Evolutionary conservation across 2,329 filamentous ascomycete genomes (phyloP).

Genomic region (Fusarium tanahbumbuense): DNA sequence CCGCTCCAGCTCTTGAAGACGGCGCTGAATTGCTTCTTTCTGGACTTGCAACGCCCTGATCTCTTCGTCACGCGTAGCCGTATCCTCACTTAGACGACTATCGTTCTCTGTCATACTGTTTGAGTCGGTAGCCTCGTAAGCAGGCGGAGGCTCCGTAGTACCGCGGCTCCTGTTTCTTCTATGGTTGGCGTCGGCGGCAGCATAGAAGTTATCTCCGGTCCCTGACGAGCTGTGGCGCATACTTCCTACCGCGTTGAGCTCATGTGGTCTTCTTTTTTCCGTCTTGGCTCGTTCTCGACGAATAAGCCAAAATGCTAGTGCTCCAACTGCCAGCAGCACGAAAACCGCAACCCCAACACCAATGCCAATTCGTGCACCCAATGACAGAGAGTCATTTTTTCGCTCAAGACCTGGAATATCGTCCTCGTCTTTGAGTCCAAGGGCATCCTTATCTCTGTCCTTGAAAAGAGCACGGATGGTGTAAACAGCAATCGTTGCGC

Average conservation of each 20-base stretch:
- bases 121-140: slow-evolving; percentile 48
- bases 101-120: slow-evolving; percentile 41
- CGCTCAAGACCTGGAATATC: slow-evolving; percentile 43
- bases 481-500: slow-evolving; percentile 53
- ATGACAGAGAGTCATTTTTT: slow-evolving; percentile 39
- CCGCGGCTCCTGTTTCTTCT: slow-evolving; percentile 23
- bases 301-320: slow-evolving; percentile 43
- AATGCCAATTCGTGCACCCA: slow-evolving; percentile 52
- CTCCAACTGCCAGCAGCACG: slow-evolving; percentile 47
- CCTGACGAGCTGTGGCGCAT: slow-evolving; percentile 22
- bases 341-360: slow-evolving; percentile 50
- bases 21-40: slow-evolving; percentile 52
- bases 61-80: slow-evolving; percentile 46
- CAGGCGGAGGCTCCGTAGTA: slow-evolving; percentile 47
- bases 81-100: slow-evolving; percentile 38
- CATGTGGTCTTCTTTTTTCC: slow-evolving; percentile 39
- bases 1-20: slow-evolving; percentile 51
- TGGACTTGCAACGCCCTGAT: slow-evolving; percentile 50
- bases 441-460: slow-evolving; percentile 50
- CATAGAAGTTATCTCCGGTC: slow-evolving; percentile 30
- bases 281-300: slow-evolving; percentile 39
- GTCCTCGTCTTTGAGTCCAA: slow-evolving; percentile 51
- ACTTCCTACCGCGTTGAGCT: slow-evolving; percentile 41
- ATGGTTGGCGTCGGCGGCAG: slow-evolving; percentile 30
- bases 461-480: slow-evolving; percentile 54